phyloP scores from a whole-genome alignment of 169 alveolate species.

The Eimeria acervulina region DNA sequence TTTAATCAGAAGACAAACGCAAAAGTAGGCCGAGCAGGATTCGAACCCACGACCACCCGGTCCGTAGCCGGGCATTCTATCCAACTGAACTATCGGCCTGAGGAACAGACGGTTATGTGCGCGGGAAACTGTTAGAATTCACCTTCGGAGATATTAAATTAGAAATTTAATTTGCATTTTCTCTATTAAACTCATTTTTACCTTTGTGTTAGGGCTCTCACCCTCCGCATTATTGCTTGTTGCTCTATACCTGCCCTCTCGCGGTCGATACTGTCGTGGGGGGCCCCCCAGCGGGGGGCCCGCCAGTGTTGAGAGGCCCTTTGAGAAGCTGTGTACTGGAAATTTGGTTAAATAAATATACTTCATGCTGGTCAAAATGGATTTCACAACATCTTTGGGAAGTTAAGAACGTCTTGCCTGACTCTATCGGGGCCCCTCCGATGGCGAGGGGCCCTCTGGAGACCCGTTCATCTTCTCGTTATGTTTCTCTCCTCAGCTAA shows the following conservation, averaged over 20 bases:
- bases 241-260: background rate
- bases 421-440: background rate
- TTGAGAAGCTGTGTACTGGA: background rate
- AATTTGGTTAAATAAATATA: background rate
- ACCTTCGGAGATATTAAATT: too few species aligned
- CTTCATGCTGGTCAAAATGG: background rate
- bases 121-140: too few species aligned
- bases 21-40: constrained; percentile 92
- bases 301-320: background rate
- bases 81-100: constrained; percentile 93
- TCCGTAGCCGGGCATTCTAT: constrained; percentile 93
- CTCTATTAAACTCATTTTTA: too few species aligned
- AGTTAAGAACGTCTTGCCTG: background rate
- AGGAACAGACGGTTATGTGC: background rate
- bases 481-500: background rate
- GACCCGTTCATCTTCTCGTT: background rate
- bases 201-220: too few species aligned
- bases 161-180: too few species aligned
- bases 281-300: background rate
- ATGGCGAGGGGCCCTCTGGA: background rate
- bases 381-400: background rate
- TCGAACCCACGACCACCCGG: constrained; percentile 94
- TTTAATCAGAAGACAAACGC: background rate
- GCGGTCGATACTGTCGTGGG: background rate
- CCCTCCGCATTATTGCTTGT: too few species aligned